phyloP scores from a whole-genome alignment of 805 yeast species.

The Nakazawaea ernobii region DNA sequence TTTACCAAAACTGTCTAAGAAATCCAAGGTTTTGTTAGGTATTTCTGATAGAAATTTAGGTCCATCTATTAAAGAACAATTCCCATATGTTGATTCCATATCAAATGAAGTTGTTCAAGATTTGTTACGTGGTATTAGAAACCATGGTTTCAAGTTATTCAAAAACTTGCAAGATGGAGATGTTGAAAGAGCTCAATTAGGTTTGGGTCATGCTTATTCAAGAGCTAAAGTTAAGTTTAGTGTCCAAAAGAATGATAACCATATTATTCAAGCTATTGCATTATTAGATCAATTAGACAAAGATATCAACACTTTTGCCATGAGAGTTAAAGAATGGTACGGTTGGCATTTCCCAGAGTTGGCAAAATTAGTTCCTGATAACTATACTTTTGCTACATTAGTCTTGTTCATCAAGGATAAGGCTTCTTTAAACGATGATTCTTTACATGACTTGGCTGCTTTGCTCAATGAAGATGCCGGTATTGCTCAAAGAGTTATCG shows the following conservation, averaged over 20 bases:
- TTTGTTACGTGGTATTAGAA: slow-evolving; percentile 89
- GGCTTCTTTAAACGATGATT: slow-evolving; percentile 70
- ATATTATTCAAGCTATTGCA: slow-evolving; percentile 98
- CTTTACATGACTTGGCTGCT: slow-evolving; percentile 87
- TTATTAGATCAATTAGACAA: slow-evolving; percentile 95
- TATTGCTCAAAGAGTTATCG: slow-evolving; percentile 83
- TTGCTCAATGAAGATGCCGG: slow-evolving; percentile 89
- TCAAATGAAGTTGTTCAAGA: slow-evolving; percentile 93
- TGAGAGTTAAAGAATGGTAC: slow-evolving; percentile 98
- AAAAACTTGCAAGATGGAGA: slow-evolving; percentile 93
- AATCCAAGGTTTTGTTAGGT: slow-evolving; percentile 70
- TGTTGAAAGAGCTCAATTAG: slow-evolving; percentile 95
- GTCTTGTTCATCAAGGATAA: slow-evolving; percentile 84
- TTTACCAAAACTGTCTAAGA: slow-evolving; percentile 71
- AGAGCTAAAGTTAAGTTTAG: slow-evolving; percentile 98
- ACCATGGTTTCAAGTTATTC: slow-evolving; percentile 80
- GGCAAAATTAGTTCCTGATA: slow-evolving; percentile 86
- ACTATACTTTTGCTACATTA: slow-evolving; percentile 78
- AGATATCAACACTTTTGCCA: slow-evolving; percentile 94
- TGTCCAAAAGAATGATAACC: slow-evolving; percentile 98
- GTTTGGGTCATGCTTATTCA: slow-evolving; percentile 98
- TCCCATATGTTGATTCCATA: slow-evolving; percentile 86
- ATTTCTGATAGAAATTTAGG: slow-evolving; percentile 94
- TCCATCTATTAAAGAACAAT: slow-evolving; percentile 88
- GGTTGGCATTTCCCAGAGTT: slow-evolving; percentile 99